Base-by-base conservation (phyloP, 2,329 filamentous ascomycete genomes). In the Magnaporthiopsis rhizophila region DNA sequence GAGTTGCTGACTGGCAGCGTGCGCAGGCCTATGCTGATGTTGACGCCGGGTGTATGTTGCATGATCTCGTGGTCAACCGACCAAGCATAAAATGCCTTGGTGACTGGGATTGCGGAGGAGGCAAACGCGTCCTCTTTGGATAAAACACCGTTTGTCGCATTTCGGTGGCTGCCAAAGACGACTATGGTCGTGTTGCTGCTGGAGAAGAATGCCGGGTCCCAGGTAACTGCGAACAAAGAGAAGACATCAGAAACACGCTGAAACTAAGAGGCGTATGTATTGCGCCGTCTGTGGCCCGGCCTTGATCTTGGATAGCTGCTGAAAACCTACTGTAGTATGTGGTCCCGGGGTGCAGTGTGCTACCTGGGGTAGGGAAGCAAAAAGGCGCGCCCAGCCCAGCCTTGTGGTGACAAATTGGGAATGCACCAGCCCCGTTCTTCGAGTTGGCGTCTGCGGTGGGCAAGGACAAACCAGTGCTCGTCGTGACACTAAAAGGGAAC, bases 121-220 rank as follows among this genome's bases (percentile, higher is more conserved):
- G 70, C 68, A 66, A 77, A 77, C 56, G 73, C 75, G 18, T 45
- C 34, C 64, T 73, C 70, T 36, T 68, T 65, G 15, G 67, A 67
- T 36, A 69, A 18, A 8, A 62, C 65, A 66, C 70, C 71, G 1
- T 67, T 68, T 64, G 74, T 74, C 66, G 74, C 72, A 70, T 81
- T 77, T 67, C 80, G 73, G 67, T 78, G 77, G 69, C 73, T 72
- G 68, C 74, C 76, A 5, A 72, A 67, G 62, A 77, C 62, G 11
- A 72, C 69, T 64, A 80, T 70, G 59, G 74, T 77, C 30, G 74
- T 74, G 68, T 78, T 77, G 64, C 75, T 73, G 61, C 74, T 71
- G 69, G 76, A 75, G 75, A 83, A 85, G 73, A 76, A 81, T 62
- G 77, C 73, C 30, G 82, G 75, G 68, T 86, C 83, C 83, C 83